Evolutionary conservation across 2,329 filamentous ascomycete genomes (phyloP).

Genomic region (Talaromyces sp.): DNA sequence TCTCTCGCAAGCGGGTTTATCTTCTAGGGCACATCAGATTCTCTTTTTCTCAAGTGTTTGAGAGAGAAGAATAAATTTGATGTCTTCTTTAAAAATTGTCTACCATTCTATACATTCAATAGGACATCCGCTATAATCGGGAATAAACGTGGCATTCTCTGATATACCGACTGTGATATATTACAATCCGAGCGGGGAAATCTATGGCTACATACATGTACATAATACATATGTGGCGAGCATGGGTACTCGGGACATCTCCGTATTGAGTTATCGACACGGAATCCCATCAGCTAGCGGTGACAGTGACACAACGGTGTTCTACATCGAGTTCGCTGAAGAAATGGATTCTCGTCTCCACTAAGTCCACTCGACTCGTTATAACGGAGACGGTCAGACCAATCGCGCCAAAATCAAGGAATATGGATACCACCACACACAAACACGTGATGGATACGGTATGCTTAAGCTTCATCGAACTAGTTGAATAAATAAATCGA

Average conservation of each 20-base stretch:
- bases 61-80: no score
- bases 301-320: not conserved
- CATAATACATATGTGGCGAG: no score
- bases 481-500: not conserved
- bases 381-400: not conserved
- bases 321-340: not conserved
- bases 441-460: conserved; percentile 6
- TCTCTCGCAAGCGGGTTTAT: not conserved
- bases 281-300: not conserved
- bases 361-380: not conserved
- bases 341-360: not conserved
- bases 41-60: not conserved
- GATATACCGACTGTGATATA: not conserved
- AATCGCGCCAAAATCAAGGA: not conserved
- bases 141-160: not conserved
- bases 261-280: not conserved
- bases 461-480: not conserved
- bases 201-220: not conserved
- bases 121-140: not conserved
- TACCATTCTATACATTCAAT: not conserved
- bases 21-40: not conserved
- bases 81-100: not conserved
- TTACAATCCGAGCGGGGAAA: conserved; percentile 1
- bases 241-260: not conserved
- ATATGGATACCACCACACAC: not conserved